phyloP scores from a whole-genome alignment of 768 basidiomycete genomes.

The Chiua virens region DNA sequence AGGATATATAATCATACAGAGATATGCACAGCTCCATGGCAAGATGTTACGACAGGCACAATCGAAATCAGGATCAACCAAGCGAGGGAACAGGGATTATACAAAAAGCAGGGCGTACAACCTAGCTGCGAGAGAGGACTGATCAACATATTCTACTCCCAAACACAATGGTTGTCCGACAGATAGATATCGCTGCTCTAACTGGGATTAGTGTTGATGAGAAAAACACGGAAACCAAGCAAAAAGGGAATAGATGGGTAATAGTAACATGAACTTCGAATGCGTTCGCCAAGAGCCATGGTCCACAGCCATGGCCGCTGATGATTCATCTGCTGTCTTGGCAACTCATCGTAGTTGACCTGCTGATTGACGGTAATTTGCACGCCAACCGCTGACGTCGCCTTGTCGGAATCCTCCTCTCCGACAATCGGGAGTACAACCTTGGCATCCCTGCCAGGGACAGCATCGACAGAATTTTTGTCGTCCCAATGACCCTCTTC shows the following conservation, averaged over 20 bases:
- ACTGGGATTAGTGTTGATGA: background rate
- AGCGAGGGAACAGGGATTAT: background rate
- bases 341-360: constrained; percentile 47
- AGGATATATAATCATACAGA: background rate
- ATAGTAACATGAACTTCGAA: background rate
- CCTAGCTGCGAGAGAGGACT: background rate
- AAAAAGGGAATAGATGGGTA: background rate
- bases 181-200: background rate
- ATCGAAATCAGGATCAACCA: background rate
- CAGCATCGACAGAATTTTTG: constrained; percentile 41
- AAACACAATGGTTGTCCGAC: background rate
- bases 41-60: too few relatives aligned
- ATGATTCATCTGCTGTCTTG: constrained; percentile 14
- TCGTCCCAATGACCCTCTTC: constrained; percentile 43
- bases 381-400: constrained; percentile 41
- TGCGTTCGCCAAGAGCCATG: background rate
- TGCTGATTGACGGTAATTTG: constrained; percentile 60
- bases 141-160: constrained; percentile 8
- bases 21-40: background rate
- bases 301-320: background rate
- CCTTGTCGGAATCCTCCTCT: constrained; percentile 26
- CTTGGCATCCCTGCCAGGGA: constrained; percentile 36
- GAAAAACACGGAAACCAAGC: background rate
- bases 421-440: constrained; percentile 34
- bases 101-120: background rate